Evolutionary conservation across 2,329 filamentous ascomycete species (phyloP).

Genomic region (Malbranchea zuffiana): DNA sequence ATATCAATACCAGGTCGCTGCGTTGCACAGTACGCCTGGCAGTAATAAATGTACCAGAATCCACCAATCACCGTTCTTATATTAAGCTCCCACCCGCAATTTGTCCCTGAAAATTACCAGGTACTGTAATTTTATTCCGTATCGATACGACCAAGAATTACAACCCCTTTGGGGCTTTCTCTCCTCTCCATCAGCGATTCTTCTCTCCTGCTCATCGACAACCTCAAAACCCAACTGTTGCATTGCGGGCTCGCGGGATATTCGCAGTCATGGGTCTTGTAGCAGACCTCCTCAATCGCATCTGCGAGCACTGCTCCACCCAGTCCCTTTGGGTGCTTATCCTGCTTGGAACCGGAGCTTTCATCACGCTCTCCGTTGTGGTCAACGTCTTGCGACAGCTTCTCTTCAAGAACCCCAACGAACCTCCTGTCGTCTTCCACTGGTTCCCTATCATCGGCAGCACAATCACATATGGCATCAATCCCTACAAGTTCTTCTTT

Average conservation of each 20-base stretch:
- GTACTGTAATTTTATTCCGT: too few species aligned
- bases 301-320: conserved; percentile 38
- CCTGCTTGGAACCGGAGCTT: conserved; percentile 35
- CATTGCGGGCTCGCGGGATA: neutral
- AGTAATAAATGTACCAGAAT: too few species aligned
- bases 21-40: too few species aligned
- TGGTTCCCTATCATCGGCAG: conserved; percentile 67
- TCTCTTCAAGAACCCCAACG: conserved; percentile 69
- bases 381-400: conserved; percentile 73
- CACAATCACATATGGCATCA: conserved; percentile 89
- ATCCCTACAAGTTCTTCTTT: conserved; percentile 56
- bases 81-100: too few species aligned
- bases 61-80: too few species aligned
- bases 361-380: conserved; percentile 49
- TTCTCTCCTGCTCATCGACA: too few species aligned
- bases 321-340: conserved; percentile 38
- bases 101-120: too few species aligned
- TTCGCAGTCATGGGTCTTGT: conserved; percentile 41
- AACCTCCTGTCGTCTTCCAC: conserved; percentile 59
- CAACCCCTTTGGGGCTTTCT: too few species aligned
- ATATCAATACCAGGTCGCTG: too few species aligned
- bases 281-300: conserved; percentile 35
- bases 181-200: too few species aligned
- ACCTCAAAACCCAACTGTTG: too few species aligned
- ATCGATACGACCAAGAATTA: too few species aligned